Evolutionary conservation across 257 asterid species (phyloP).

Genomic region (Penstemon eatonii): DNA sequence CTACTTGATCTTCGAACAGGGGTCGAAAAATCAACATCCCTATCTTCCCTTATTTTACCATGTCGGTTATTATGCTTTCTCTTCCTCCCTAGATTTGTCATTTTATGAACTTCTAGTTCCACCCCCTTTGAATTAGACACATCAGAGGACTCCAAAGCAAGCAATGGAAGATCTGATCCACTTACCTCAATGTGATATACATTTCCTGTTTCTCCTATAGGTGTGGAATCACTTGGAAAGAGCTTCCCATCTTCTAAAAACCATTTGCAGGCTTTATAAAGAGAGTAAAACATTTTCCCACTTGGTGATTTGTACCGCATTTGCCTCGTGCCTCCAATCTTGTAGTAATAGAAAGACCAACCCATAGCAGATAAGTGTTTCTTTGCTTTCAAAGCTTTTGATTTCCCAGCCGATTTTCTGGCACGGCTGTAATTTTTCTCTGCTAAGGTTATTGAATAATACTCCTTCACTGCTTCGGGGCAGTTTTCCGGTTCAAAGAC

Average conservation of each 20-base stretch:
- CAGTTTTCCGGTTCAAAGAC: conserved; percentile 28
- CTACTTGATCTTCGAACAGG: not conserved
- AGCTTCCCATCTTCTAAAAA: conserved; percentile 25
- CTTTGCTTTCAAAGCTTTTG: conserved; percentile 42
- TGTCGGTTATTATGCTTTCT: conserved; percentile 28
- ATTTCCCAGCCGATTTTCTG: not conserved
- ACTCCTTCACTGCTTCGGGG: not conserved
- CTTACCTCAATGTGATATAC: conserved; percentile 6
- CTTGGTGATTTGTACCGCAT: conserved; percentile 51
- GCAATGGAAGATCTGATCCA: conserved; percentile 25
- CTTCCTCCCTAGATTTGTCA: conserved; percentile 35
- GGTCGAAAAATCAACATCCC: conserved; percentile 33
- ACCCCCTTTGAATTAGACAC: conserved; percentile 14
- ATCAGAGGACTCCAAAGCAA: conserved; percentile 12
- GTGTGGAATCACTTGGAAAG: conserved; percentile 4
- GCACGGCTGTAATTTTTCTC: no score
- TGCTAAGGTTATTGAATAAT: no score
- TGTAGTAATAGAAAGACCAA: conserved; percentile 45
- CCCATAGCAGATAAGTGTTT: conserved; percentile 63
- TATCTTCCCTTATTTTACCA: conserved; percentile 29
- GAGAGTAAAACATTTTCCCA: conserved; percentile 49
- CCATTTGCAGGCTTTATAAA: conserved; percentile 54
- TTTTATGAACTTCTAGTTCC: not conserved
- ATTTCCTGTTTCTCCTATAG: conserved; percentile 19
- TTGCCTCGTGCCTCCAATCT: conserved; percentile 32